Percentiles rank a stretch among this genome's conserved stretches.
Conservation (phyloP, 148 eudicot genomes). For the Tetragonia tetragonoides region DNA sequence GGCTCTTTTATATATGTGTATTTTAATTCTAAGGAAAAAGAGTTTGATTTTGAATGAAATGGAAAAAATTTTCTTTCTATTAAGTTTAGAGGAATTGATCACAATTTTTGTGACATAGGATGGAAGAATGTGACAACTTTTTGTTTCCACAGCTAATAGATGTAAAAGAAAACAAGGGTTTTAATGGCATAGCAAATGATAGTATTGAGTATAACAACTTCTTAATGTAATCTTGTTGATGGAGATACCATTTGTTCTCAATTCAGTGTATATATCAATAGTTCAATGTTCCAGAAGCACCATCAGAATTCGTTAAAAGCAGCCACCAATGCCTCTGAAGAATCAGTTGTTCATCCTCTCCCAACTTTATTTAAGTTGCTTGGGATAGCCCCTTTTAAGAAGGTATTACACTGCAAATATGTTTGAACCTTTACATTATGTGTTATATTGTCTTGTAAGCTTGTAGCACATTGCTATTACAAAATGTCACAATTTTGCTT, state of each 20-base stretch:
- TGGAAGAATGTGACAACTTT: not conserved
- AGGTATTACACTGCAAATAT: conserved; percentile 42
- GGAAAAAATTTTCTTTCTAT: not conserved
- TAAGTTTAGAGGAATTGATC: not conserved
- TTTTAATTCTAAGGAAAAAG: not conserved
- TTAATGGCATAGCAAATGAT: not conserved
- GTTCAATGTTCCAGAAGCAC: conserved; percentile 67
- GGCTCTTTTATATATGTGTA: too few relatives aligned
- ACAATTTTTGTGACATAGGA: not conserved
- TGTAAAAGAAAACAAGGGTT: not conserved
- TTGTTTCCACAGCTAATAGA: not conserved
- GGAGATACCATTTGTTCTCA: conserved; percentile 10
- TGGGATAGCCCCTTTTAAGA: conserved; percentile 68
- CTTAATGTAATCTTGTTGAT: not conserved
- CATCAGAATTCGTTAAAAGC: conserved; percentile 69
- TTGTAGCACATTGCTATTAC: not conserved
- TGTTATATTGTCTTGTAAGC: not conserved
- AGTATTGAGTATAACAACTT: not conserved
- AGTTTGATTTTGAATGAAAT: not conserved
- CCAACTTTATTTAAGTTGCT: conserved; percentile 78
- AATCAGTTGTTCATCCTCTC: conserved; percentile 73
- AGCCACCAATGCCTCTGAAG: conserved; percentile 51
- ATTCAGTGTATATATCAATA: conserved; percentile 73
- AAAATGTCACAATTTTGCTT: not conserved
- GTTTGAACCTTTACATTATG: conserved; percentile 2